Percentiles rank a stretch among this genome's conserved stretches.
Conservation (phyloP, 768 basidiomycete species). For the Mycena haematopus region DNA sequence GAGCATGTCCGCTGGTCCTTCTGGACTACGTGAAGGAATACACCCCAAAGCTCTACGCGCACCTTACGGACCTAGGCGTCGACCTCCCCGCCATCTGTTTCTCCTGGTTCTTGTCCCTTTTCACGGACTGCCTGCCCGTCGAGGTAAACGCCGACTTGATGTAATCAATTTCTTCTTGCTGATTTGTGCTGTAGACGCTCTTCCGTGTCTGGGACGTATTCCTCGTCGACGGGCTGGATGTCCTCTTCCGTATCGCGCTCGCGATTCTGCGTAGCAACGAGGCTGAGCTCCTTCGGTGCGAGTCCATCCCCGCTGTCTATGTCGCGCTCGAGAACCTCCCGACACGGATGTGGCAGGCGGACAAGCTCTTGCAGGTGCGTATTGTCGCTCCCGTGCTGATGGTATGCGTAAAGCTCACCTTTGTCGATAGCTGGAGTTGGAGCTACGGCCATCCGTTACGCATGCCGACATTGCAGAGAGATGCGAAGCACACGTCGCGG, state of each 20-base stretch:
- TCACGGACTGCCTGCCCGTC: conserved; percentile 94
- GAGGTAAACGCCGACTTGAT: conserved; percentile 60
- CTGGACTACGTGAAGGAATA: conserved; percentile 84
- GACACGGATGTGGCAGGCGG: conserved; percentile 92
- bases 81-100: conserved; percentile 96
- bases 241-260: conserved; percentile 89
- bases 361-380: conserved; percentile 86
- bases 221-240: conserved; percentile 90
- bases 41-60: conserved; percentile 75
- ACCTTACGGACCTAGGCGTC: conserved; percentile 81
- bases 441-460: conserved; percentile 50
- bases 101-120: conserved; percentile 97
- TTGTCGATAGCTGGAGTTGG: conserved; percentile 44
- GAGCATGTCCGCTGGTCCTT: conserved; percentile 92
- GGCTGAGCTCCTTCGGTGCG: conserved; percentile 80
- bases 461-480: conserved; percentile 55
- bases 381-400: not conserved
- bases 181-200: conserved; percentile 63
- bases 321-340: conserved; percentile 89
- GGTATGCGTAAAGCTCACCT: not conserved
- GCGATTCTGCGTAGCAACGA: conserved; percentile 87
- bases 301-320: conserved; percentile 89
- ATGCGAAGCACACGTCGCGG: conserved; percentile 48
- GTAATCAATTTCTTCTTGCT: conserved; percentile 11
- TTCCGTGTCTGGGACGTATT: conserved; percentile 98